phyloP scores from a whole-genome alignment of 2,329 filamentous ascomycete genomes.

The Fusarium denticulatum region DNA sequence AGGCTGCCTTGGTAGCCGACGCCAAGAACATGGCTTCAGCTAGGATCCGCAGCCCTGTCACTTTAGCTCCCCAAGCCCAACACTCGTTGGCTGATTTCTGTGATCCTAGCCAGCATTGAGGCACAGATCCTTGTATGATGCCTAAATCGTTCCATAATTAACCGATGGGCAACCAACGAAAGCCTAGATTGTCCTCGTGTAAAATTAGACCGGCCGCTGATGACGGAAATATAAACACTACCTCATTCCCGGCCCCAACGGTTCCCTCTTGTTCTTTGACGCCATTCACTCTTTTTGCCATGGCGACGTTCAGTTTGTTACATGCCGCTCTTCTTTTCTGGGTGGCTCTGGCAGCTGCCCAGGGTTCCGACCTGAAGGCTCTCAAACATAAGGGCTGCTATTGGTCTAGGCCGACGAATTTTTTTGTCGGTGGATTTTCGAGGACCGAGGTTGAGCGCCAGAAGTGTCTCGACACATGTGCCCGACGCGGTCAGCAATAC shows the following conservation, averaged over 20 bases:
- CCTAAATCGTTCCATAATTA: conserved; percentile 17
- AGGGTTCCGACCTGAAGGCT: background rate
- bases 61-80: background rate
- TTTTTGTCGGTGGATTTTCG: background rate
- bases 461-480: background rate
- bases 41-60: conserved; percentile 1
- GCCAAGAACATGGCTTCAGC: conserved; percentile 3
- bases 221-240: conserved; percentile 9
- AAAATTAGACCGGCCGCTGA: background rate
- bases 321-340: conserved; percentile 5
- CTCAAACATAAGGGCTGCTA: background rate
- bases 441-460: background rate
- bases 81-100: background rate
- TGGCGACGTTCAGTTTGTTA: conserved; percentile 8
- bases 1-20: background rate
- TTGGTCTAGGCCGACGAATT: background rate
- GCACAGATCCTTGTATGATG: conserved; percentile 13
- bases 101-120: conserved; percentile 6
- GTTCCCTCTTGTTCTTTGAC: background rate
- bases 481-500: too few relatives aligned
- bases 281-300: background rate
- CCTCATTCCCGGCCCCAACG: background rate
- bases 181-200: background rate
- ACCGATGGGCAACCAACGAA: background rate
- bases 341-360: conserved; percentile 7